phyloP scores from a whole-genome alignment of 306 rosid species.

The Pterocarpus macrocarpus region DNA sequence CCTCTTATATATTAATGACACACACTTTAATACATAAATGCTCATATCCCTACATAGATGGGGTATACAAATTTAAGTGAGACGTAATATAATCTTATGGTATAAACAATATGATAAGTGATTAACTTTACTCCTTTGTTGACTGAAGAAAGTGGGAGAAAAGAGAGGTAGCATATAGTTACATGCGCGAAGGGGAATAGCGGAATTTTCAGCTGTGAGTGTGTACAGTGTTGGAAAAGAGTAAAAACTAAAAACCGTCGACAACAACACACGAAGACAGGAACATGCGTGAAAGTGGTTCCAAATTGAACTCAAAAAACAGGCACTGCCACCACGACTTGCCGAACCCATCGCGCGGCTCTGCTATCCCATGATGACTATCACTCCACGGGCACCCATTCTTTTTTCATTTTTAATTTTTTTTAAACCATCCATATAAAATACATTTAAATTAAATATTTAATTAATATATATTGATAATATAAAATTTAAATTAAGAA shows the following conservation, averaged over 20 bases:
- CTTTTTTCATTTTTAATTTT: neutral
- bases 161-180: neutral
- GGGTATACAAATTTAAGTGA: no score
- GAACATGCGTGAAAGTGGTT: constrained; percentile 50
- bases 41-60: no score
- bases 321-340: constrained; percentile 39
- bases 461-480: no score
- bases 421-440: no score
- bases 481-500: no score
- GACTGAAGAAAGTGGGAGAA: no score
- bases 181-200: constrained; percentile 30
- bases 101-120: no score
- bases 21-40: no score
- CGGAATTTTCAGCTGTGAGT: neutral
- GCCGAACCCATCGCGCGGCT: constrained; percentile 49
- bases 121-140: no score
- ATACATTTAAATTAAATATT: no score
- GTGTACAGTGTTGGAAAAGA: neutral
- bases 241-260: constrained; percentile 53
- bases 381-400: constrained; percentile 6
- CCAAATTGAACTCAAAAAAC: constrained; percentile 45
- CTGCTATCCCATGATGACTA: constrained; percentile 33
- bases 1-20: no score
- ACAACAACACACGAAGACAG: constrained; percentile 1
- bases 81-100: neutral